Evolutionary conservation across 805 yeast species (phyloP).

Genomic region (Suhomyces canberraensis): DNA sequence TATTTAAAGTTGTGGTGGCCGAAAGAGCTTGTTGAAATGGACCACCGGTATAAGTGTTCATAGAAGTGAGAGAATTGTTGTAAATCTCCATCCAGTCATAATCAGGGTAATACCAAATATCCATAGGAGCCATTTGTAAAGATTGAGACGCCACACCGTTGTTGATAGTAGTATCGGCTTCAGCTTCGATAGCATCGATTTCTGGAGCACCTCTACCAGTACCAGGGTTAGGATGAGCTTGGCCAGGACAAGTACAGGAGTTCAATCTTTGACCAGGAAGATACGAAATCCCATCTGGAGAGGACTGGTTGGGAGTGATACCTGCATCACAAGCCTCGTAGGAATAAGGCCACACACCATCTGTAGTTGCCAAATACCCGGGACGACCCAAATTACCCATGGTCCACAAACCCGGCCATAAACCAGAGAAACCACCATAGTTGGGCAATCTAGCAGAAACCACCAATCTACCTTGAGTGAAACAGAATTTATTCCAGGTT

Average conservation of each 20-base stretch:
- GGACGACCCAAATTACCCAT: constrained; percentile 93
- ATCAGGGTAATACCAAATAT: constrained; percentile 92
- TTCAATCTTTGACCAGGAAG: constrained; percentile 80
- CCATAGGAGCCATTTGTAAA: constrained; percentile 88
- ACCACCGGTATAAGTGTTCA: constrained; percentile 91
- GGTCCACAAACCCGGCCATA: constrained; percentile 98
- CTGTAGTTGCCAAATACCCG: constrained; percentile 81
- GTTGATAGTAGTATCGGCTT: constrained; percentile 50
- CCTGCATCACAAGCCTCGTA: constrained; percentile 90
- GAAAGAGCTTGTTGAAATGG: constrained; percentile 95
- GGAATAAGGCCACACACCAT: constrained; percentile 94
- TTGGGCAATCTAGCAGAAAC: constrained; percentile 78
- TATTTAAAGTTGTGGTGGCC: constrained; percentile 72
- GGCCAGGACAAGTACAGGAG: constrained; percentile 76
- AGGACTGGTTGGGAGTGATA: constrained; percentile 88
- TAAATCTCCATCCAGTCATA: constrained; percentile 73
- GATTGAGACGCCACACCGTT: constrained; percentile 88
- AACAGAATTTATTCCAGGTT: constrained; percentile 88
- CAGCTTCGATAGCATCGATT: constrained; percentile 89
- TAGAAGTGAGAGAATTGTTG: constrained; percentile 64
- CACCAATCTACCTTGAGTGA: constrained; percentile 78
- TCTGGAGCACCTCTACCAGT: constrained; percentile 94
- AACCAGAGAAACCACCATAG: constrained; percentile 71
- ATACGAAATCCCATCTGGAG: constrained; percentile 83
- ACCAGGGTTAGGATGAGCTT: constrained; percentile 85